phyloP scores from a whole-genome alignment of 352 stramenopile genomes.

The Phytophthora europaea region DNA sequence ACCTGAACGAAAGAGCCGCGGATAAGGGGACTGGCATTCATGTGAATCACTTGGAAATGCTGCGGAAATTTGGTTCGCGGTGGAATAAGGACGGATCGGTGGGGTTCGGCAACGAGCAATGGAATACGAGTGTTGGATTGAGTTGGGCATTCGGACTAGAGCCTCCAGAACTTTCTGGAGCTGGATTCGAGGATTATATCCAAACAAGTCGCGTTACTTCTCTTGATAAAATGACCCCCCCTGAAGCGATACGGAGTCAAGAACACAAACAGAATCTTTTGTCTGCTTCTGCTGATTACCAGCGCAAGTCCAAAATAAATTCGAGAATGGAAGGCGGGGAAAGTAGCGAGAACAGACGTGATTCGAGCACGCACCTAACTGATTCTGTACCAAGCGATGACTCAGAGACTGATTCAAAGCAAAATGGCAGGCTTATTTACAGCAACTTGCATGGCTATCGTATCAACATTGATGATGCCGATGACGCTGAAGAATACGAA shows the following conservation, averaged over 20 bases:
- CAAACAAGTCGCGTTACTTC: conserved; percentile 16
- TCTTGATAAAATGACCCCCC: conserved; percentile 46
- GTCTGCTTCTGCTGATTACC: conserved; percentile 32
- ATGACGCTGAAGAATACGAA: conserved; percentile 79
- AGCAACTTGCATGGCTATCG: conserved; percentile 87
- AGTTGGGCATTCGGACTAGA: conserved; percentile 11
- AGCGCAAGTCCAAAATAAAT: conserved; percentile 22
- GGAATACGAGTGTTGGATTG: background rate
- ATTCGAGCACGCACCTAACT: conserved; percentile 1
- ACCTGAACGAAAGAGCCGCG: conserved; percentile 21
- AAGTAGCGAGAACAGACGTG: background rate
- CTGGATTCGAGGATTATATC: conserved; percentile 34
- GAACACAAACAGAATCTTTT: conserved; percentile 58
- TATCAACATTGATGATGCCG: conserved; percentile 67
- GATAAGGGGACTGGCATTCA: background rate
- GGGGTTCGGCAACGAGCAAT: conserved; percentile 38
- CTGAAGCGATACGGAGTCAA: conserved; percentile 35
- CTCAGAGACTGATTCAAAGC: conserved; percentile 11
- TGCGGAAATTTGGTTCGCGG: conserved; percentile 41
- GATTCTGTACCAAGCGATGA: conserved; percentile 16
- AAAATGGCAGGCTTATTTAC: conserved; percentile 55
- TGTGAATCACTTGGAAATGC: conserved; percentile 29
- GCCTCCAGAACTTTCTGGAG: conserved; percentile 11
- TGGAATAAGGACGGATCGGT: conserved; percentile 41
- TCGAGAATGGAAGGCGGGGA: background rate